These are phyloP conservation scores for Helicocarpus griseus DNA, from an alignment of 2,329 filamentous ascomycete genomes.

Conservation along the genomic window DNA sequence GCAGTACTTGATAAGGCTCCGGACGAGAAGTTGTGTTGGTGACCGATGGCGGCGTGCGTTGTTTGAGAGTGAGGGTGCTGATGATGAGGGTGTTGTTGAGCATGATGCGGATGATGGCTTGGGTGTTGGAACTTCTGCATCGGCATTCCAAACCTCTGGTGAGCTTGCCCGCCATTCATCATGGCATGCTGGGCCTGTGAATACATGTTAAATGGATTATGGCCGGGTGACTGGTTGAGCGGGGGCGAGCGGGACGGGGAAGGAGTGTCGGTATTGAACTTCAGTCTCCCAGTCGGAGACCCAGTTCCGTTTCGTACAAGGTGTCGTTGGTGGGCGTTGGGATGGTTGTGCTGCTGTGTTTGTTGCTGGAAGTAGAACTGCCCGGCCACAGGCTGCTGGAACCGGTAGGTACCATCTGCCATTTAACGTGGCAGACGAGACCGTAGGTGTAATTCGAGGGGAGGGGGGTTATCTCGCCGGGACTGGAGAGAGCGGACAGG, in stretches of 20 bases:
- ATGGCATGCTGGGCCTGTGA: constrained; percentile 40
- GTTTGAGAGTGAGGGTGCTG: constrained; percentile 32
- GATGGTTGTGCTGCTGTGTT: constrained; percentile 23
- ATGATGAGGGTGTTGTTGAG: constrained; percentile 33
- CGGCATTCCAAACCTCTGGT: constrained; percentile 41
- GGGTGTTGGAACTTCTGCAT: constrained; percentile 40
- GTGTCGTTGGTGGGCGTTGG: constrained; percentile 34
- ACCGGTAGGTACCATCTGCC: constrained; percentile 47
- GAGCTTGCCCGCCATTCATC: constrained; percentile 41
- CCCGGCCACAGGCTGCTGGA: constrained; percentile 45
- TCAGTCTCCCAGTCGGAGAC: constrained; percentile 36
- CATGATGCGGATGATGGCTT: constrained; percentile 35
- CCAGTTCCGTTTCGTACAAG: constrained; percentile 36
- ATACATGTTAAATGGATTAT: constrained; percentile 40
- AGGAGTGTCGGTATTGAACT: constrained; percentile 38
- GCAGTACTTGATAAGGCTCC: constrained; percentile 37
- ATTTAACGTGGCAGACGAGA: constrained; percentile 43
- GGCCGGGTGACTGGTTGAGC: constrained; percentile 31
- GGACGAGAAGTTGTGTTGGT: constrained; percentile 42
- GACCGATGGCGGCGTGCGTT: constrained; percentile 31
- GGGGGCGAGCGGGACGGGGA: constrained; percentile 40
- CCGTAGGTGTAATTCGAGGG: constrained; percentile 27
- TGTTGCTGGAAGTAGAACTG: constrained; percentile 36
- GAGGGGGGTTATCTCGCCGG: constrained; percentile 18
- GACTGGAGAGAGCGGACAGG: constrained; percentile 14